Evolutionary conservation across 2,329 filamentous ascomycete species (phyloP), one percentile per base, ranked within the genome.

Genomic region (Hymenoscyphus albidus): DNA sequence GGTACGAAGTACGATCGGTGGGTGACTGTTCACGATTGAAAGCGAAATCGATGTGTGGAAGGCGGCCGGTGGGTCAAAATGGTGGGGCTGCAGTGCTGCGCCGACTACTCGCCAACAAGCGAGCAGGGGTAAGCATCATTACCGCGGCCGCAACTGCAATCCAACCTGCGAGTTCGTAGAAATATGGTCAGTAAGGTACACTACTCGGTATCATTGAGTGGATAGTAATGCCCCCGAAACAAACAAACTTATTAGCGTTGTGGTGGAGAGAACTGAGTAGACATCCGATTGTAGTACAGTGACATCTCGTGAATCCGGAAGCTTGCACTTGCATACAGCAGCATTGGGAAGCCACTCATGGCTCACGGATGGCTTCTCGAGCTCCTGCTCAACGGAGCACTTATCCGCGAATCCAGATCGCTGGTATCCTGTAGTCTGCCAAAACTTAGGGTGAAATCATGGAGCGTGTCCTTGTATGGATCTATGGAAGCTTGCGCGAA

Each of bases 401-500:
- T 51, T 22, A 51, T 22, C 48, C 48, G 10, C 22, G 10, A 51
- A 51, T 51, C 48, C 48, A 51, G 48, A 51, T 51, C n/a, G 7
- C 48, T 51, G 48, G 44, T 9, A 51, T 51, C 18, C 44, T 18
- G 22, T n/a, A 51, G 48, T 51, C n/a, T 27, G 10, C n/a, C 44
- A 51, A 51, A 22, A 18, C 48, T 51, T 18, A 9, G 48, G 13
- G 48, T 51, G 48, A 22, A 22, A 51, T 27, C n/a, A 22, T 51
- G n/a, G 48, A 18, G 48, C 48, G 48, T 51, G 48, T 13, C 48
- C 48, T 22, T 51, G 48, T 18, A 51, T 58, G n/a, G 22, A 40
- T 40, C 67, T 62, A 59, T 55, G 51, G 58, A 54, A 35, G 42
- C 31, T 61, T 63, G 64, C 64, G 40, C 58, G 65, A 59, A 70